Evolutionary conservation across 2,329 filamentous ascomycete genomes (phyloP).

Genomic region (Alternaria conjuncta): DNA sequence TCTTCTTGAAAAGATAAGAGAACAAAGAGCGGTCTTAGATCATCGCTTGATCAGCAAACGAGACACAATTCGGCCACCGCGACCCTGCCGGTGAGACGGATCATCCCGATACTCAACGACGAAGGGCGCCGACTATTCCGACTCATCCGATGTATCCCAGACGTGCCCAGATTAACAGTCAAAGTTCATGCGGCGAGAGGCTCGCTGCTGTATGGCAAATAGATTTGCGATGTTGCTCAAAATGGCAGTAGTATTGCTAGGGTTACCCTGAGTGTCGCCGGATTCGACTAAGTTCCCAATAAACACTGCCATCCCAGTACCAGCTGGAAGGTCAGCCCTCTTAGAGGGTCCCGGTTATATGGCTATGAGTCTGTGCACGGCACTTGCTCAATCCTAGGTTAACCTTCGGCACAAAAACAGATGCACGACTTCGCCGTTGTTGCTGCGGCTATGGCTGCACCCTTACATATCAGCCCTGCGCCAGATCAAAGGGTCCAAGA

Average conservation of each 20-base stretch:
- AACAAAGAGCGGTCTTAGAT: neutral
- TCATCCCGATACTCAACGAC: neutral
- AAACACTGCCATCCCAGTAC: neutral
- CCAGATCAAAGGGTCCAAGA: neutral
- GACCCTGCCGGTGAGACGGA: neutral
- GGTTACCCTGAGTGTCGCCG: neutral
- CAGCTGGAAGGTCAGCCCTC: neutral
- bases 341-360: neutral
- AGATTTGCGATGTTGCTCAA: neutral
- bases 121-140: neutral
- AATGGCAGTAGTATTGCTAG: neutral
- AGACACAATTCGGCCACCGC: neutral
- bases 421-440: neutral
- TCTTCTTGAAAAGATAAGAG: neutral
- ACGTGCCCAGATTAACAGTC: neutral
- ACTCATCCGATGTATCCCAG: neutral
- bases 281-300: neutral
- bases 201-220: neutral
- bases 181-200: neutral
- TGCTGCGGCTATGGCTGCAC: slow-evolving; percentile 1
- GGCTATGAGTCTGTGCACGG: neutral
- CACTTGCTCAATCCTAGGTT: neutral
- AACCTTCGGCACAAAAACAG: neutral
- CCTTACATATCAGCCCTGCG: neutral
- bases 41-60: neutral